A percentile compares a stretch with the other conserved stretches of the same genome.
Evolutionary conservation across 129 eudicot species (phyloP).

Genomic region (Helichrysum umbraculigerum): DNA sequence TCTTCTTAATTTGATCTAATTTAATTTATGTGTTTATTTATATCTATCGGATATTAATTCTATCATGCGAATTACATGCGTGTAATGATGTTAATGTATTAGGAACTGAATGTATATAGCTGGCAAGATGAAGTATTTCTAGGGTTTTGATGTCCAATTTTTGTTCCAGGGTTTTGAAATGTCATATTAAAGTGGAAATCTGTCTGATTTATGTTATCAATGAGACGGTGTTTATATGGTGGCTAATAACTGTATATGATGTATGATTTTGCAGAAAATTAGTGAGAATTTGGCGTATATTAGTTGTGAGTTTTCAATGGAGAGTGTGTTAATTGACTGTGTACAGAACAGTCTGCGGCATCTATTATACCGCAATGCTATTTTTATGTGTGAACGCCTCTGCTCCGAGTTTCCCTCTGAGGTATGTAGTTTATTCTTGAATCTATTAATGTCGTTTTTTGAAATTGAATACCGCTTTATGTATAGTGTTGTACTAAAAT

Average conservation of each 20-base stretch:
- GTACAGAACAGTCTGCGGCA: conserved; percentile 72
- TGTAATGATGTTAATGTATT: not conserved
- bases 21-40: not conserved
- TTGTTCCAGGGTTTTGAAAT: not conserved
- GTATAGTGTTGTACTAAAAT: not conserved
- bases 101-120: not conserved
- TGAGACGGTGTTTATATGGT: not conserved
- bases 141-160: conserved; percentile 26
- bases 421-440: conserved; percentile 36
- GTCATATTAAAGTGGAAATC: not conserved
- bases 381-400: conserved; percentile 91
- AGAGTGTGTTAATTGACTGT: conserved; percentile 63
- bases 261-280: not conserved
- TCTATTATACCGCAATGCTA: conserved; percentile 70
- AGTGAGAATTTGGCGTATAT: conserved; percentile 2
- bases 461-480: conserved; percentile 6
- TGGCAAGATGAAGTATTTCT: conserved; percentile 5
- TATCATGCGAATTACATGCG: not conserved
- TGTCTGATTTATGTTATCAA: conserved; percentile 4
- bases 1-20: not conserved
- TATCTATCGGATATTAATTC: not conserved
- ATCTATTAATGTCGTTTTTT: not conserved
- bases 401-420: conserved; percentile 94
- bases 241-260: not conserved
- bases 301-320: conserved; percentile 48